Base-by-base conservation (phyloP, 2,329 filamentous ascomycete species). In the Phaeophleospora eucalypticola region DNA sequence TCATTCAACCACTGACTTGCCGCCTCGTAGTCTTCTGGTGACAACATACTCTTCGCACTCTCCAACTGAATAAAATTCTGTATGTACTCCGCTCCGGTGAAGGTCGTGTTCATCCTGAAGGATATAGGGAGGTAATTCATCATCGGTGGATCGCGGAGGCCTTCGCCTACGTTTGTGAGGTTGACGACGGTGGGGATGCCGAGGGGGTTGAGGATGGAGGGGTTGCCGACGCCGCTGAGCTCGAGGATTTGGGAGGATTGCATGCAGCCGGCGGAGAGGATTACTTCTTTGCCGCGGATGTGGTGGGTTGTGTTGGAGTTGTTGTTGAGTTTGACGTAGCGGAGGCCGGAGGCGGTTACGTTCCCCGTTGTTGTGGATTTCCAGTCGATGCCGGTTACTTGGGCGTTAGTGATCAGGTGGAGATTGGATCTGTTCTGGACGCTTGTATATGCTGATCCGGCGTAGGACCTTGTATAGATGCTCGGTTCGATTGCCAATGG, bases 211-310 rank as follows among this genome's bases (percentile, higher is more conserved):
- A 52, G 33, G 7, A 52, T 39, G 4, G 20, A n/a, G 21, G 35
- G 48, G 36, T 17, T 21, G 2, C 82, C 82, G 24, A 85, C 71
- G 0, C 81, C 81, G 0, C 79, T 83, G 2, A 83, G 67, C 52
- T 84, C 81, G 15, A 78, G 73, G 10, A 80, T 65, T 60, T 76
- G 79, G 3, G 74, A 81, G 9, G 76, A 80, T 57, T 75, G 72
- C 32, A 77, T 65, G 27, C 71, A 74, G 0, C 81, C 82, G 0
- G 79, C 80, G 2, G 74, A 74, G 2, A 85, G 60, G 29, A 84
- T 72, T 9, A 3, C 73, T 67, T 2, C 70, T 20, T 21, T 34
- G 12, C 24, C 24, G 24, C 24, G 24, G 24, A 29, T 29, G 24
- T 29, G 24, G 6, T 29, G 24, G 7, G 24, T 29, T 7, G 24